A percentile compares a stretch with the other conserved stretches of the same genome.
Conservation (phyloP, 495 filamentous ascomycete genomes). For the Aspergillus olivimuriae region DNA sequence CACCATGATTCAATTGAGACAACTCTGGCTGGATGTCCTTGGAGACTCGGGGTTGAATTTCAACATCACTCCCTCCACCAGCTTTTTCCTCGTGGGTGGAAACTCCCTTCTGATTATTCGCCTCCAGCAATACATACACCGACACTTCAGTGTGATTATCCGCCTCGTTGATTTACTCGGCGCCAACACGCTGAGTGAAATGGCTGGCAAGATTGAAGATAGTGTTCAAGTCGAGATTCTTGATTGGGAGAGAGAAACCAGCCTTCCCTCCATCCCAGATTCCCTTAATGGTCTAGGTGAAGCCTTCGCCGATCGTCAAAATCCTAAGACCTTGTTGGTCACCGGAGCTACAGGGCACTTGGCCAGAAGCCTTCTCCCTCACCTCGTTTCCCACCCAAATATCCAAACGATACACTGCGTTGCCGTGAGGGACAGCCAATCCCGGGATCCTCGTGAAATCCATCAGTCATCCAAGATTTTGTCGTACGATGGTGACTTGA, state of each 20-base stretch:
- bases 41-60: slow-evolving; percentile 2
- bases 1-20: slow-evolving; percentile 14
- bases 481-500: slow-evolving; percentile 27
- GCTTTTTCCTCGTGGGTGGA: slow-evolving; percentile 30
- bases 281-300: no score
- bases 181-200: slow-evolving; percentile 15
- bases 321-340: neutral
- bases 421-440: slow-evolving; percentile 3
- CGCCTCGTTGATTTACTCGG: slow-evolving; percentile 18
- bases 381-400: neutral
- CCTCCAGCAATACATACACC: slow-evolving; percentile 15
- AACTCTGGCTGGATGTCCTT: slow-evolving; percentile 24
- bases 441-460: no score
- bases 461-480: neutral
- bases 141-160: slow-evolving; percentile 11
- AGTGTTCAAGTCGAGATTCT: slow-evolving; percentile 9
- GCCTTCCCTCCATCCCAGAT: slow-evolving; percentile 2
- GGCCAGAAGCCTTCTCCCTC: slow-evolving; percentile 6
- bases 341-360: slow-evolving; percentile 12
- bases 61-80: slow-evolving; percentile 14
- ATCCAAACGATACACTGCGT: slow-evolving; percentile 4
- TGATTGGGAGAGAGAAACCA: slow-evolving; percentile 26
- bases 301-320: neutral
- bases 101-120: slow-evolving; percentile 25
- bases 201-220: slow-evolving; percentile 18